Evolutionary conservation across 306 rosid genomes (phyloP), one percentile per base, ranked within the genome.

Genomic region (Vigna mungo): DNA sequence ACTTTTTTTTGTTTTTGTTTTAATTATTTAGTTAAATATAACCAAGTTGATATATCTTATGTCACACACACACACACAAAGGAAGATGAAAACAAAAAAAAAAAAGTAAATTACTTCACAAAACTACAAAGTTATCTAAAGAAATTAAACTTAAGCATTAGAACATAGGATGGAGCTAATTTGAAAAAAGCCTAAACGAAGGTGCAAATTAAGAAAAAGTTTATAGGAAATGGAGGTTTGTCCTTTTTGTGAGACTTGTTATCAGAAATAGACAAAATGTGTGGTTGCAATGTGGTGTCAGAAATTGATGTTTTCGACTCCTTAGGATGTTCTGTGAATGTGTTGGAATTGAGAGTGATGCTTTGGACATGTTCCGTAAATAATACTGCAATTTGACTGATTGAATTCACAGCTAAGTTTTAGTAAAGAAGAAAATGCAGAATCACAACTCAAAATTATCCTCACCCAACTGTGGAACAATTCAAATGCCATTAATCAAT

Each of bases 281-380:
- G 9, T 59, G 54, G 44, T 30, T 64, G 54, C 53, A 51, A 36
- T 47, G 12, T 71, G 20, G 51, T 53, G 37, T 12, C 2, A 36
- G 21, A 71, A 71, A 10, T 53, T 37, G 76, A 71, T 51, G 48
- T 32, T 51, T 13, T 70, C 14, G 76, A 55, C 2, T 55, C 13
- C 16, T 12, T 56, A 4, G 16, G 36, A 12, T 21, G 64, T 56
- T 54, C 6, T 23, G 17, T 58, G 18, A 48, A 53, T 44, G 23
- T 49, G 21, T 51, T 51, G 21, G 20, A 51, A 51, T 76, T 61
- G 25, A 30, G 37, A 62, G 72, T 32, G 49, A 75, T 34, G 41
- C 8, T 48, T 62, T 74, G 65, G 6, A 5, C 34, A 6, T 2
- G 48, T 10, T 43, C 47, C 11, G 43, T 58, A 25, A 25, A 5